Evolutionary conservation across 768 basidiomycete genomes (phyloP).

Genomic region (Boletus speciosus): DNA sequence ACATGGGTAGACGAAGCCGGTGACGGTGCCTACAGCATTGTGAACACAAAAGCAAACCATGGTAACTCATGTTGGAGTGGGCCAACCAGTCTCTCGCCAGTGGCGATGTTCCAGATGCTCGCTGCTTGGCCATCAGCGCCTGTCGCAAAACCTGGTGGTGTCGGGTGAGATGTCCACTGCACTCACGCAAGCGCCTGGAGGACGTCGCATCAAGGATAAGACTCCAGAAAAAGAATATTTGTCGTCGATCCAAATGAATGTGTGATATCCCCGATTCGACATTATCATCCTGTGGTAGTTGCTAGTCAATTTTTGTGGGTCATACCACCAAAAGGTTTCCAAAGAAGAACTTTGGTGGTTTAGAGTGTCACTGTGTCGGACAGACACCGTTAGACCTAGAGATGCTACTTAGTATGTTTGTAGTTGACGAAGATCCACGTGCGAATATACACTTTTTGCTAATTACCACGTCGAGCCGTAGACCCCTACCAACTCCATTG

Average conservation of each 20-base stretch:
- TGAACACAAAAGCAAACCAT: neutral
- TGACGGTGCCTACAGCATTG: neutral
- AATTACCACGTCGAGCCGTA: conserved; percentile 1
- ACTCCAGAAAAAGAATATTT: no score
- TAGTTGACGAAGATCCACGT: neutral
- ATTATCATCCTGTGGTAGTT: no score
- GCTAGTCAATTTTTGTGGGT: no score
- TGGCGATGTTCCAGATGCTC: neutral
- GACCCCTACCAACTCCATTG: neutral
- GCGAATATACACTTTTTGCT: neutral
- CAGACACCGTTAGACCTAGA: no score
- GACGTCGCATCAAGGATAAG: no score
- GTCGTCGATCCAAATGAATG: neutral
- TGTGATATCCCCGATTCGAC: no score
- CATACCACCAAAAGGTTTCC: no score
- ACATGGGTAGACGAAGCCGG: neutral
- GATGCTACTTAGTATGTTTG: neutral
- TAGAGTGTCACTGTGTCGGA: no score
- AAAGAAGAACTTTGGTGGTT: no score
- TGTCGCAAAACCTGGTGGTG: neutral
- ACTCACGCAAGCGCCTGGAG: no score
- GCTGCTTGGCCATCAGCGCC: neutral
- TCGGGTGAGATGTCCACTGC: neutral
- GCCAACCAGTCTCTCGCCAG: neutral
- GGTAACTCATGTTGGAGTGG: neutral